Evolutionary conservation across 805 yeast species (phyloP), one percentile per base, ranked within the genome.

Genomic region (Hanseniaspora taiwanica): DNA sequence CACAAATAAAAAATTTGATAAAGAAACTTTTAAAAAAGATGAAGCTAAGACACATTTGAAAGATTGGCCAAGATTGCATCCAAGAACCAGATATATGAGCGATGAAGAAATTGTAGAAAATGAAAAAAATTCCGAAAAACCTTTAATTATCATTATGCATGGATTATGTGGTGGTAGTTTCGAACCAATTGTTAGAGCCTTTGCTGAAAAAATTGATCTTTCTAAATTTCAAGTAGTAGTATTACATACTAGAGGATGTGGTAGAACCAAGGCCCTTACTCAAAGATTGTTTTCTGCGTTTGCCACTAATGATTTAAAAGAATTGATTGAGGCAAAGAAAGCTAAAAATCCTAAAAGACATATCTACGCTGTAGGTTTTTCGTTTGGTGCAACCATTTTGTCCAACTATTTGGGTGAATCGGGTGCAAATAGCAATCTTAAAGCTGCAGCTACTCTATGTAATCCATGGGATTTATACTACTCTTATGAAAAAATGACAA

Each of bases 81-180:
- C 84, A 20, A 64, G 86, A 47, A 78, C 83, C 1, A 68, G 81
- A 54, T 81, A 71, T 52, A 57, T 76, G 44, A 63, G 71, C 20
- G 68, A 68, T 1, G 54, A 56, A 1, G 74, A 72, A 46, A 49
- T 53, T 3, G 51, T 53, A 7, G 48, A 53, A 2, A 66, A 66
- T 42, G 51, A 53, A 21, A 53, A 49, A 16, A 33, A 45, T 0
- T 41, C 40, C 2, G 52, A 46, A 3, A 66, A 65, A 44, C 87
- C 87, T 3, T 62, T 81, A 37, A 64, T 76, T 17, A 62, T 81
- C 24, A 72, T 79, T 7, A 58, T 71, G 37, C 89, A 81, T 51
- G 93, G 91, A 2, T 63, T 81, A 29, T 79, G 82, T 21, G 89
- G 91, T 43, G 93, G 93, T 1, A 76, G 84, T 13, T 81, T 77